Evolutionary conservation across 2,329 filamentous ascomycete species (phyloP).

Genomic region (Fusarium fracticaudum): DNA sequence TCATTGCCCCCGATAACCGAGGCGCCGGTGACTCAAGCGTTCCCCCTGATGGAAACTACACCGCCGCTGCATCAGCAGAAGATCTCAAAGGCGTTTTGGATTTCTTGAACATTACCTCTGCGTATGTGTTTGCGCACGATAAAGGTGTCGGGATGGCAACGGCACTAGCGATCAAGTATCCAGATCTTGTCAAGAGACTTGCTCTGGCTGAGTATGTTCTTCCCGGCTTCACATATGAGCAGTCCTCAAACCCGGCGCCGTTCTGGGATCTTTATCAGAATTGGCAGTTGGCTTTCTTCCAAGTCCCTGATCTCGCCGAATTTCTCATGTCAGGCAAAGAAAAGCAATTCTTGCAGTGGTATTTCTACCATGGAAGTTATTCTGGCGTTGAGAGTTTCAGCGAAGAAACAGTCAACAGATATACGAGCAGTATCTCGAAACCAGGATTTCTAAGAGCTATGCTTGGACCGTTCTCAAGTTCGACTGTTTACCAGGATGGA

Average conservation of each 20-base stretch:
- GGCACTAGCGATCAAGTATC: slow-evolving; percentile 52
- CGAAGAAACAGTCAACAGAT: slow-evolving; percentile 51
- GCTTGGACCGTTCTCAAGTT: slow-evolving; percentile 49
- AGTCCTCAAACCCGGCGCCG: slow-evolving; percentile 41
- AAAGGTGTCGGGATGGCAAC: slow-evolving; percentile 55
- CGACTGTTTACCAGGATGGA: slow-evolving; percentile 46
- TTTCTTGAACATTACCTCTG: slow-evolving; percentile 53
- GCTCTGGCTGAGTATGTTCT: slow-evolving; percentile 53
- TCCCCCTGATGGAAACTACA: slow-evolving; percentile 52
- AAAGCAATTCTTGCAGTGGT: slow-evolving; percentile 56
- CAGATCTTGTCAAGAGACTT: slow-evolving; percentile 47
- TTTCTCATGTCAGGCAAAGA: slow-evolving; percentile 56
- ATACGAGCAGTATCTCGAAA: slow-evolving; percentile 53
- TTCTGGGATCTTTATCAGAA: slow-evolving; percentile 54
- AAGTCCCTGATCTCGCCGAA: slow-evolving; percentile 56
- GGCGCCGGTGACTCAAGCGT: slow-evolving; percentile 54
- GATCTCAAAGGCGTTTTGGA: slow-evolving; percentile 53
- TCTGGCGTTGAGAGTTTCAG: slow-evolving; percentile 50
- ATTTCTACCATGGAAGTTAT: slow-evolving; percentile 57
- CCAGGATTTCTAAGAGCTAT: slow-evolving; percentile 54
- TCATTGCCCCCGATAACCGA: slow-evolving; percentile 55
- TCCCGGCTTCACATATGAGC: slow-evolving; percentile 55
- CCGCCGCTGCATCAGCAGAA: slow-evolving; percentile 50
- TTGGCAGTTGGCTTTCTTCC: slow-evolving; percentile 57
- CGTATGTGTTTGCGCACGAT: slow-evolving; percentile 57